Conservation (phyloP, 306 rosid genomes). For the Cicer bijugum region DNA sequence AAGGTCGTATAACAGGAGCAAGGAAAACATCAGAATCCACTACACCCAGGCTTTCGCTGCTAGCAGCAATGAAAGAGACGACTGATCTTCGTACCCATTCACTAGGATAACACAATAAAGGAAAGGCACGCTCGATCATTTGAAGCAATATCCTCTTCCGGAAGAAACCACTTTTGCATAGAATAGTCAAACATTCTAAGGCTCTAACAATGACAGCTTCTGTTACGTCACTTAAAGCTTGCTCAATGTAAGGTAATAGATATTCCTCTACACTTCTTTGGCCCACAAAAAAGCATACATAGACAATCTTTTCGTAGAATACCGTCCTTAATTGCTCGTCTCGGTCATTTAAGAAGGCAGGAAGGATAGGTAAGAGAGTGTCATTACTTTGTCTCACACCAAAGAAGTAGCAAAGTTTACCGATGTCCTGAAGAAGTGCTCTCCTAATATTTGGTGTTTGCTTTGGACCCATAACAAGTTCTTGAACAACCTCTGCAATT, state of each 20-base stretch:
- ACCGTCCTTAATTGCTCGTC: conserved; percentile 92
- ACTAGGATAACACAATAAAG: conserved; percentile 88
- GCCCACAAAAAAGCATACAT: conserved; percentile 96
- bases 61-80: conserved; percentile 87
- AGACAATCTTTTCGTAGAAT: conserved; percentile 89
- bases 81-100: conserved; percentile 91
- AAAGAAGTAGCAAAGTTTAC: conserved; percentile 90
- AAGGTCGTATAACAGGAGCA: conserved; percentile 87
- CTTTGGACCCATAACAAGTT: conserved; percentile 99
- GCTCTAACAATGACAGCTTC: conserved; percentile 92
- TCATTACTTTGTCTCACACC: conserved; percentile 98
- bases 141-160: conserved; percentile 88
- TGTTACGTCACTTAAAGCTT: conserved; percentile 78
- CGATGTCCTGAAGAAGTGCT: conserved; percentile 93
- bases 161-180: conserved; percentile 79
- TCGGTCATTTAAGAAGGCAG: conserved; percentile 93
- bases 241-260: conserved; percentile 97
- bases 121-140: conserved; percentile 93
- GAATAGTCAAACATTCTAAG: conserved; percentile 81
- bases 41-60: conserved; percentile 89
- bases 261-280: conserved; percentile 98
- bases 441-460: conserved; percentile 97
- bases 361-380: conserved; percentile 89
- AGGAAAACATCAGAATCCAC: conserved; percentile 95
- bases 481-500: conserved; percentile 96